Percentiles rank a stretch among this genome's conserved stretches.
Conservation (phyloP, 1,284 basidiomycete genomes). For the Cerrena zonata region DNA sequence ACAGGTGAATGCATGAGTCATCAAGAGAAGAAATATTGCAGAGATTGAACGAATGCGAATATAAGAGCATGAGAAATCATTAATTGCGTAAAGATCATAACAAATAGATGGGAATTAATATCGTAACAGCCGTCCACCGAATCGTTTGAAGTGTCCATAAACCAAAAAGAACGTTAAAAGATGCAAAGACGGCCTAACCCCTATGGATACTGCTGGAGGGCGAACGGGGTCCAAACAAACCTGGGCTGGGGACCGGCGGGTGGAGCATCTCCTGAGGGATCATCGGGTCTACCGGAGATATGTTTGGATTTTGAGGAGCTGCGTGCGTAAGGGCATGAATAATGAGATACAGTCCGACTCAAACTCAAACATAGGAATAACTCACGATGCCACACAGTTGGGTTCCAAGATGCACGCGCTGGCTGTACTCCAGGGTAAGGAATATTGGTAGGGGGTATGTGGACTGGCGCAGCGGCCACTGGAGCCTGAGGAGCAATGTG, state of each 20-base stretch:
- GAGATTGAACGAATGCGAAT: no score
- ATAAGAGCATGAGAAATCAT: no score
- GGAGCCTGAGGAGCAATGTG: conserved; percentile 6
- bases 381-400: conserved; percentile 8
- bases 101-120: no score
- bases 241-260: conserved; percentile 49
- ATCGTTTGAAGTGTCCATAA: no score
- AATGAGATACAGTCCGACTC: background rate
- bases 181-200: background rate
- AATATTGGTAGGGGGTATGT: conserved; percentile 19
- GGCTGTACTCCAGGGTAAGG: conserved; percentile 18
- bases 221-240: conserved; percentile 60
- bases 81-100: no score
- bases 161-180: no score
- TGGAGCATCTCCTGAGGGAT: conserved; percentile 44
- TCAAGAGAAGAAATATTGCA: no score
- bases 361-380: background rate
- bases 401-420: background rate
- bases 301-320: conserved; percentile 9
- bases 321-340: conserved; percentile 14
- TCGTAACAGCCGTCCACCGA: no score
- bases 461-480: conserved; percentile 14
- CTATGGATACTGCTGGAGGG: conserved; percentile 36
- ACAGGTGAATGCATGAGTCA: no score
- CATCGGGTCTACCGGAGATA: conserved; percentile 38